Percentiles rank a stretch among this genome's conserved stretches.
Evolutionary conservation across 129 eudicot species (phyloP).

Genomic region (Heracleum sosnowskyi): DNA sequence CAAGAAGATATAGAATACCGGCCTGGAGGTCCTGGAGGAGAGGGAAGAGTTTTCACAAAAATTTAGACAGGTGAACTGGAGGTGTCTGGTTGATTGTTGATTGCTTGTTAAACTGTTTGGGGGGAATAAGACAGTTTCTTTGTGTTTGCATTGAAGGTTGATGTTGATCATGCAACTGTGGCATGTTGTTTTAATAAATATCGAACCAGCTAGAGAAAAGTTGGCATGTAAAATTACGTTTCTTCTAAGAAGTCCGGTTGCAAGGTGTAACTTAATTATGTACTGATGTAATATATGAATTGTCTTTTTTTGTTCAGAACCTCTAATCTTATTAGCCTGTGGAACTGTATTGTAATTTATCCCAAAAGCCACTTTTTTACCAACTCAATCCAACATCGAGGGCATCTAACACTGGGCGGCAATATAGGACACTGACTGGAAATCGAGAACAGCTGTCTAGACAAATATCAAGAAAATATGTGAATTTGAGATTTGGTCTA

Average conservation of each 20-base stretch:
- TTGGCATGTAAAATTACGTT: background rate
- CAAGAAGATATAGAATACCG: slow-evolving; percentile 1
- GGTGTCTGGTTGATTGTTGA: background rate
- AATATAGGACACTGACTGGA: too few species aligned
- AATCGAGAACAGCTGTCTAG: too few species aligned
- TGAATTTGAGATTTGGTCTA: too few species aligned
- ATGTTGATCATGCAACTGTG: background rate
- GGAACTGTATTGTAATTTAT: too few species aligned
- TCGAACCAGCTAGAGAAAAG: background rate
- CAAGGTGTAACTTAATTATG: background rate
- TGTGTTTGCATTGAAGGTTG: background rate
- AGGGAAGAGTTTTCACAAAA: background rate
- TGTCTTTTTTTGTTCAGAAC: background rate
- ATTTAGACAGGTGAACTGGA: background rate
- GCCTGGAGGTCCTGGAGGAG: slow-evolving; percentile 6
- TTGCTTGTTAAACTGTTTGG: background rate
- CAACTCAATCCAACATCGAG: too few species aligned
- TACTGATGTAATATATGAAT: background rate
- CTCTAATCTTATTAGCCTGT: background rate
- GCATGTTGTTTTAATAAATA: background rate
- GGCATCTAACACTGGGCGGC: too few species aligned
- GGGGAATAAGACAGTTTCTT: background rate
- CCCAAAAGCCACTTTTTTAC: too few species aligned
- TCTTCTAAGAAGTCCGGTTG: background rate
- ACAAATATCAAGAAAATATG: too few species aligned